Base-by-base conservation (phyloP, 2,329 filamentous ascomycete species). In the Diaporthe capsici region DNA sequence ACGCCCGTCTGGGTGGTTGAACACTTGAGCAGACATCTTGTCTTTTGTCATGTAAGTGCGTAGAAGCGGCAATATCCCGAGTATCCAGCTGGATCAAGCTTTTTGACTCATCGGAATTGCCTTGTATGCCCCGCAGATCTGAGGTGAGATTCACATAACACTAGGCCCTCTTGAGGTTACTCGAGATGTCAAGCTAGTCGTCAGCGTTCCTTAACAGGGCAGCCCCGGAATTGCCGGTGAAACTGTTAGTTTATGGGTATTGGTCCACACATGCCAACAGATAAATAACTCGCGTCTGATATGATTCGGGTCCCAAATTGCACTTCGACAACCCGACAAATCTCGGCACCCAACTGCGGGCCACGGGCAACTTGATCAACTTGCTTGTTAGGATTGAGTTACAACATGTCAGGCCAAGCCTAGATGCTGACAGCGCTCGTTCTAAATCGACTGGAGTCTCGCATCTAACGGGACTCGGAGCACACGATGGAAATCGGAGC, bases 1-100 rank as follows among this genome's bases (percentile, higher is more conserved):
- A 61, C 75, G 75, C 7, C 75, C 75, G n/a, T 75, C 75, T 22
- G 75, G 53, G 17, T 75, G 72, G 39, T 28, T 63, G 0, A 76
- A 49, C 9, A 49, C 39, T 55, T 72, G 72, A 51, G 71, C 49
- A 10, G 67, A 49, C 75, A 76, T 76, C 20, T 15, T 72, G 10
- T 12, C 4, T 20, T 34, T 25, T 10, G 5, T 25, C 31, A 25
- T 3, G 8, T 53, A 51, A 6, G 9, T 20, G 47, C n/a, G 15
- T 37, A 9, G 25, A 25, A n/a, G 4, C 17, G 51, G 8, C 4
- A 10, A 34, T 20, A 5, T 3, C 10, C 22, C 37, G 22, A 2
- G 2, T 13, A 39, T 39, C 37, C 37, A 39, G 12, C 37, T 39
- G 9, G 4, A 22, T 28, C 31, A 51, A 47, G 34, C 31, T 42